Evolutionary conservation across 495 filamentous ascomycete genomes (phyloP).

Genomic region (Chaetomidium leptoderma): DNA sequence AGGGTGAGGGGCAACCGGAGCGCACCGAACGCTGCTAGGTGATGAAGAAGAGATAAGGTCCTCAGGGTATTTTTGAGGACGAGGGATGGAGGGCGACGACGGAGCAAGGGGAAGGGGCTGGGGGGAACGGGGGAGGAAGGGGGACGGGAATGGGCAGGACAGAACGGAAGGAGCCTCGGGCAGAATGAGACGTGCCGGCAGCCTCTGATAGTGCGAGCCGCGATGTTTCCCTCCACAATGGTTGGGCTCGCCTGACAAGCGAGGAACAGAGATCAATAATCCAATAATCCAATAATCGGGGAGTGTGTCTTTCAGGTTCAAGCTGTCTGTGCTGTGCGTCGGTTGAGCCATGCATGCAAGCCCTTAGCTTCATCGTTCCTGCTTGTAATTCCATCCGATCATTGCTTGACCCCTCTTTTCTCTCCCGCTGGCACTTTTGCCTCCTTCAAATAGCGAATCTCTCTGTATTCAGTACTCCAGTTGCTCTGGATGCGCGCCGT

Average conservation of each 20-base stretch:
- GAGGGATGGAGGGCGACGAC: neutral
- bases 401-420: neutral
- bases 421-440: no score
- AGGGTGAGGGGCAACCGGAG: neutral
- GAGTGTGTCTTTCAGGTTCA: no score
- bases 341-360: neutral
- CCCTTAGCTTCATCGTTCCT: neutral
- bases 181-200: slow-evolving; percentile 15
- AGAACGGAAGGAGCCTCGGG: neutral
- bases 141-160: neutral
- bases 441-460: no score
- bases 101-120: neutral
- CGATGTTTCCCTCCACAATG: slow-evolving; percentile 14
- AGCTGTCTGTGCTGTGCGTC: neutral
- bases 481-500: neutral
- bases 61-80: neutral
- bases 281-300: neutral
- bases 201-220: slow-evolving; percentile 14
- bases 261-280: neutral
- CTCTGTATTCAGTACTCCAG: no score
- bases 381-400: neutral
- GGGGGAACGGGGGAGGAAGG: neutral
- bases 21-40: neutral
- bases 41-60: neutral
- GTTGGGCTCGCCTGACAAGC: slow-evolving; percentile 9